Percentiles rank a stretch among this genome's conserved stretches.
phyloP scores from a whole-genome alignment of 2,329 filamentous ascomycete genomes.

The Neurospora sp. region DNA sequence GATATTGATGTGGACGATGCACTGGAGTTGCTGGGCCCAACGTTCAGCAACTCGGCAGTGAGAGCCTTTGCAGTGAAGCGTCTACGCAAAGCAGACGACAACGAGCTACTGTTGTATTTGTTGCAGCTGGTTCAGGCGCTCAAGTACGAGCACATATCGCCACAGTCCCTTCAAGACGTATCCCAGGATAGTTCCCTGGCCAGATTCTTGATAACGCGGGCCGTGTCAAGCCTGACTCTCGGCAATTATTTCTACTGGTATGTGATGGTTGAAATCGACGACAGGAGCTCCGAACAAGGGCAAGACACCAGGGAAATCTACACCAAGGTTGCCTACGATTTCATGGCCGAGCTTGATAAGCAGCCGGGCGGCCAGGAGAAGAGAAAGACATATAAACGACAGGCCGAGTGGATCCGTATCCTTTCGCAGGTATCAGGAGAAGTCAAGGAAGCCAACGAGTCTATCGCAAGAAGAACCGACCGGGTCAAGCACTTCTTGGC shows the following conservation, averaged over 20 bases:
- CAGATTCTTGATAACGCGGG: conserved; percentile 78
- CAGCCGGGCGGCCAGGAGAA: conserved; percentile 60
- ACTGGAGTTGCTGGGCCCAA: conserved; percentile 83
- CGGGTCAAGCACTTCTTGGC: conserved; percentile 74
- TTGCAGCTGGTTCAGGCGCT: conserved; percentile 91
- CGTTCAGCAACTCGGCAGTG: conserved; percentile 80
- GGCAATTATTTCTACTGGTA: conserved; percentile 99
- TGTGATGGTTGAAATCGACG: conserved; percentile 93
- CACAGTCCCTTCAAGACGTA: conserved; percentile 50
- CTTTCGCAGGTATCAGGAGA: conserved; percentile 84
- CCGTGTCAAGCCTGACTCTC: conserved; percentile 77
- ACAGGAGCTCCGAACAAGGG: conserved; percentile 65
- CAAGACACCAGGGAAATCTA: conserved; percentile 75
- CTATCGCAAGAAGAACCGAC: conserved; percentile 71
- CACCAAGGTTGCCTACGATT: conserved; percentile 88
- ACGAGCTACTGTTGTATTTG: conserved; percentile 83
- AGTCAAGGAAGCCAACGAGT: conserved; percentile 70
- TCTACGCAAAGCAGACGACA: conserved; percentile 82
- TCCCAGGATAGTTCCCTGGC: conserved; percentile 75
- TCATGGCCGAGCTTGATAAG: conserved; percentile 79
- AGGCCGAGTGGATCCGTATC: conserved; percentile 82
- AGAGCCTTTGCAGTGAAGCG: conserved; percentile 90
- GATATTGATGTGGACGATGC: conserved; percentile 97
- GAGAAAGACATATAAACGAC: conserved; percentile 67
- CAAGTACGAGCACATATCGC: conserved; percentile 76